Evolutionary conservation across 768 basidiomycete genomes (phyloP).

Genomic region (Russula sp.): DNA sequence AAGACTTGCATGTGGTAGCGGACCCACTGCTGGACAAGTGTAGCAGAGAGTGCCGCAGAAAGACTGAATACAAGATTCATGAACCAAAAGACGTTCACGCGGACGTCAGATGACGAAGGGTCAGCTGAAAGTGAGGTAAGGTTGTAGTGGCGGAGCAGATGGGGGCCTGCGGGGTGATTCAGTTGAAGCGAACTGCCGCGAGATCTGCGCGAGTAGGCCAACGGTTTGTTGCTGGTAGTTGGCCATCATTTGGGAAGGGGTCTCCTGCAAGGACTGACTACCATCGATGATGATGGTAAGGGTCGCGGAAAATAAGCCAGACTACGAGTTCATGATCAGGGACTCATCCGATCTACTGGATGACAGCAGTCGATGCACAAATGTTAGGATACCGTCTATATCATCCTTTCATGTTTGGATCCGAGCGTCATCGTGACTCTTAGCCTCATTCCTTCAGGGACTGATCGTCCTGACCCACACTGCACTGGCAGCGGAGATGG

Average conservation of each 20-base stretch:
- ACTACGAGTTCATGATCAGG: neutral
- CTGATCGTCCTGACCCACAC: too few relatives aligned
- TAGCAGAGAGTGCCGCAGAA: slow-evolving; percentile 38
- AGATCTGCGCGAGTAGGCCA: slow-evolving; percentile 10
- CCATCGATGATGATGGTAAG: slow-evolving; percentile 9
- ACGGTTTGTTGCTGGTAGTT: slow-evolving; percentile 8
- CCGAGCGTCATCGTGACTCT: neutral
- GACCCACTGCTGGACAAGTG: slow-evolving; percentile 48
- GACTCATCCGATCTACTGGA: neutral
- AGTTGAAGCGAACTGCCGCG: slow-evolving; percentile 3
- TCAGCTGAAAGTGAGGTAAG: slow-evolving; percentile 10
- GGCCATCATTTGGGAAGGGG: neutral
- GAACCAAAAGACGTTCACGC: slow-evolving; percentile 41
- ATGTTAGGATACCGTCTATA: neutral
- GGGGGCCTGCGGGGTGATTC: neutral
- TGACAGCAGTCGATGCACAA: neutral
- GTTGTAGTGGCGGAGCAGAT: neutral
- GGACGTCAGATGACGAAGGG: slow-evolving; percentile 32
- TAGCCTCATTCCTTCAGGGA: neutral
- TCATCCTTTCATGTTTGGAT: neutral
- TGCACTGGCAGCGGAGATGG: too few relatives aligned
- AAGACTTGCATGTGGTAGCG: slow-evolving; percentile 32
- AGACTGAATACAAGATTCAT: slow-evolving; percentile 34
- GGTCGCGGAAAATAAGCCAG: slow-evolving; percentile 17
- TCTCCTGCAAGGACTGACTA: slow-evolving; percentile 1